Conservation (phyloP, 2,329 filamentous ascomycete genomes). For the Pseudopithomyces chartarum region DNA sequence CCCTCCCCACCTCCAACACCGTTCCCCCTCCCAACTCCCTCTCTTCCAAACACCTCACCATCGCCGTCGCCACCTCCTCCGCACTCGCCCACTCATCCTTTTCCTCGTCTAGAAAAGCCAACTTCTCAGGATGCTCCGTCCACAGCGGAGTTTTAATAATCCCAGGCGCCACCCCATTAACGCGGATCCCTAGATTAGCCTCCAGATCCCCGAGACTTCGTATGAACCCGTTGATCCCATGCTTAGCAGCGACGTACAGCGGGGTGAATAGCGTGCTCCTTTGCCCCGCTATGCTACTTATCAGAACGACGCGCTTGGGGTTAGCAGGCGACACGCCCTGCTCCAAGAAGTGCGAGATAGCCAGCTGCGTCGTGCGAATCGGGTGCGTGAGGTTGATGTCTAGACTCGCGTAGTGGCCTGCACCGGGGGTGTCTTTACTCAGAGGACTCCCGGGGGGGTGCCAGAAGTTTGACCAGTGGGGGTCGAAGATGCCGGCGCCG, state of each 20-base stretch:
- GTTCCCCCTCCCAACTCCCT: slow-evolving; percentile 51
- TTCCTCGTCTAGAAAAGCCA: slow-evolving; percentile 54
- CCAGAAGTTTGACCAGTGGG: slow-evolving; percentile 55
- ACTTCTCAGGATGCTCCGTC: slow-evolving; percentile 66
- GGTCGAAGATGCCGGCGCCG: slow-evolving; percentile 56
- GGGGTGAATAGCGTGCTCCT: slow-evolving; percentile 44
- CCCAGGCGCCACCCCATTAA: slow-evolving; percentile 65
- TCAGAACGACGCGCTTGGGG: slow-evolving; percentile 53
- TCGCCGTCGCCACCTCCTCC: slow-evolving; percentile 64
- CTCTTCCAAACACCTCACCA: slow-evolving; percentile 61
- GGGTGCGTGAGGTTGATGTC: slow-evolving; percentile 57
- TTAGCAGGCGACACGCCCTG: slow-evolving; percentile 44
- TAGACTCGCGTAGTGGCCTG: slow-evolving; percentile 38
- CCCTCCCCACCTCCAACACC: slow-evolving; percentile 61
- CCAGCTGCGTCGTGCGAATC: slow-evolving; percentile 53
- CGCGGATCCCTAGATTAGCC: slow-evolving; percentile 55
- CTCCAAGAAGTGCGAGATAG: slow-evolving; percentile 51
- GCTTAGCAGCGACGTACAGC: slow-evolving; percentile 53
- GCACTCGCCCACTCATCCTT: slow-evolving; percentile 63
- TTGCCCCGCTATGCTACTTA: slow-evolving; percentile 53
- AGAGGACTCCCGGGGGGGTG: slow-evolving; percentile 48
- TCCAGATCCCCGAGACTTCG: slow-evolving; percentile 58
- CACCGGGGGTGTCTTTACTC: slow-evolving; percentile 39
- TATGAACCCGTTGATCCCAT: slow-evolving; percentile 54
- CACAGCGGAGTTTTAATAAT: slow-evolving; percentile 66